Conservation (phyloP, 805 yeast species). For the Blastobotrys terrestris region DNA sequence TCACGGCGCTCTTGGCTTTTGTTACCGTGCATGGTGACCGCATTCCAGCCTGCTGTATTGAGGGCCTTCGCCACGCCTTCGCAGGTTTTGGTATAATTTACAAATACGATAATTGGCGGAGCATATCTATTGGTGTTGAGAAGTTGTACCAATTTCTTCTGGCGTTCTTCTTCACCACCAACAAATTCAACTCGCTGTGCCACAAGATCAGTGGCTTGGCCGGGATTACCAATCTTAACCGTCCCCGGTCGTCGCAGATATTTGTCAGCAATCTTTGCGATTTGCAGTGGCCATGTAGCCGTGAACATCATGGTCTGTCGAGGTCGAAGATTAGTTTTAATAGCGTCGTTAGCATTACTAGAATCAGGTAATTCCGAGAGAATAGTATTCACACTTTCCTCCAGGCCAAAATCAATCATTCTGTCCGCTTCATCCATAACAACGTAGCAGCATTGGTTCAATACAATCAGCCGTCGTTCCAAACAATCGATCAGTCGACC, state of each 20-base stretch:
- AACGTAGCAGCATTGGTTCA: constrained; percentile 57
- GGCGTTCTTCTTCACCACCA: constrained; percentile 41
- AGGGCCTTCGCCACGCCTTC: constrained; percentile 58
- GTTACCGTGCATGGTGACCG: constrained; percentile 76
- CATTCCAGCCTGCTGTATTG: constrained; percentile 38
- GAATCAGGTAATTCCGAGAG: constrained; percentile 51
- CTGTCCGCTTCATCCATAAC: constrained; percentile 93
- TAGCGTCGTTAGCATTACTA: constrained; percentile 16
- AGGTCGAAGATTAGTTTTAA: constrained; percentile 19
- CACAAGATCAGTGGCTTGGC: constrained; percentile 61
- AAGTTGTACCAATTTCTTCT: constrained; percentile 38
- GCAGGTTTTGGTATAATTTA: constrained; percentile 67
- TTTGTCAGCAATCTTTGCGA: constrained; percentile 58
- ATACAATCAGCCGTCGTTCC: constrained; percentile 55
- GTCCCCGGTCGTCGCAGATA: constrained; percentile 58
- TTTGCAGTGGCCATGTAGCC: constrained; percentile 79
- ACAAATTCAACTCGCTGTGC: constrained; percentile 60
- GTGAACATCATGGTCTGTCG: constrained; percentile 85
- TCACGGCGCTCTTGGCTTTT: constrained; percentile 84
- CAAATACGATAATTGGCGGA: constrained; percentile 74
- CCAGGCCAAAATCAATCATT: constrained; percentile 94
- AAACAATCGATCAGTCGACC: constrained; percentile 82
- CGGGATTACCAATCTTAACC: constrained; percentile 61
- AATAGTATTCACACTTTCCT: constrained; percentile 63
- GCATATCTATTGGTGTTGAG: constrained; percentile 30